These are phyloP conservation scores for Monilinia fructigena DNA, from an alignment of 2,329 filamentous ascomycete genomes.

Conservation along the genomic window DNA sequence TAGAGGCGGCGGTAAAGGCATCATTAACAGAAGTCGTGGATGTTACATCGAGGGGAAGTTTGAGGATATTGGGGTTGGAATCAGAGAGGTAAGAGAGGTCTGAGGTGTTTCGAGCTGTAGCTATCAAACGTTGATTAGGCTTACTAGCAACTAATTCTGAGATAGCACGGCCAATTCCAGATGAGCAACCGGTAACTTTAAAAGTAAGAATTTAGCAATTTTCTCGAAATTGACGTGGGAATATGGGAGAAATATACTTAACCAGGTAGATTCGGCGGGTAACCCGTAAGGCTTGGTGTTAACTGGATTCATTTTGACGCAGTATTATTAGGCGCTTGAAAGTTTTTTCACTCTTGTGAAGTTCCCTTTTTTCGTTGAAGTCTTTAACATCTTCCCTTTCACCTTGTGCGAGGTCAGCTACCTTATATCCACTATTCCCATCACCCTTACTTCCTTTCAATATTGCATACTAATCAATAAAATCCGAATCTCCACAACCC, in stretches of 20 bases:
- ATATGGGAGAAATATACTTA: not conserved
- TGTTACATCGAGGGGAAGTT: constrained; percentile 50
- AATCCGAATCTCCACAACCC: not conserved
- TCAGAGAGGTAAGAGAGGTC: constrained; percentile 46
- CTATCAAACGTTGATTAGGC: constrained; percentile 45
- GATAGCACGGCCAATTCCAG: constrained; percentile 47
- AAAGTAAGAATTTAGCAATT: not conserved
- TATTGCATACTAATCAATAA: not conserved
- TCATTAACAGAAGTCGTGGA: constrained; percentile 40
- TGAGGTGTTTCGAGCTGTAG: constrained; percentile 48
- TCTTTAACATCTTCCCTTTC: not conserved
- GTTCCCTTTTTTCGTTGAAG: not conserved
- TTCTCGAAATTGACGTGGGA: not conserved
- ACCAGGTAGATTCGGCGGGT: constrained; percentile 1
- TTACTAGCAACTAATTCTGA: constrained; percentile 43
- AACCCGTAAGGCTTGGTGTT: constrained; percentile 6
- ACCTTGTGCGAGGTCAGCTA: not conserved
- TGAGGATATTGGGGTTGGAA: constrained; percentile 43
- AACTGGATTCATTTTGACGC: constrained; percentile 8
- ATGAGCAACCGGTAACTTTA: constrained; percentile 51
- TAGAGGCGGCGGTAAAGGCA: constrained; percentile 41
- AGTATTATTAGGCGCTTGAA: not conserved
- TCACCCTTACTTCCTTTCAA: not conserved
- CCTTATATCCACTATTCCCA: not conserved
- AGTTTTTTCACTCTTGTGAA: not conserved